Percentiles rank a stretch among this genome's conserved stretches.
Evolutionary conservation across 2,329 filamentous ascomycete genomes (phyloP).

Genomic region (Clonostachys byssicola): DNA sequence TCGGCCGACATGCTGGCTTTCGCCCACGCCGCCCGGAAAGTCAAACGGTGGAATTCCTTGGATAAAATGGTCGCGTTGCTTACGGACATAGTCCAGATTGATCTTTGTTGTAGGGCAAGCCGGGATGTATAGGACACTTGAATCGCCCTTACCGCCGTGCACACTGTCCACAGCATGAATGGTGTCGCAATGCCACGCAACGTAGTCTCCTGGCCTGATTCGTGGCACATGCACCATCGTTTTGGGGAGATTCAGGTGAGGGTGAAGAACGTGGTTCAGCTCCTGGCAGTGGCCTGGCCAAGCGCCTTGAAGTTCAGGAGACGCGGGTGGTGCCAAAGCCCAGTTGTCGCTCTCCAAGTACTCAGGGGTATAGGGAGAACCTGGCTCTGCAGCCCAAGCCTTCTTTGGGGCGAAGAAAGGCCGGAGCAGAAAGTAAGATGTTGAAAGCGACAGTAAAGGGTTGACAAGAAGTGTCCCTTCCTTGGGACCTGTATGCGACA

Average conservation of each 20-base stretch:
- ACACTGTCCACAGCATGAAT: conserved; percentile 66
- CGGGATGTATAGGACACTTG: conserved; percentile 31
- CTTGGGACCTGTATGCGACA: conserved; percentile 58
- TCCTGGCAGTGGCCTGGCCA: conserved; percentile 64
- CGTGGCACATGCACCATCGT: conserved; percentile 67
- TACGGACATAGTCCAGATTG: conserved; percentile 34
- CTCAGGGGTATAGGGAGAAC: conserved; percentile 17
- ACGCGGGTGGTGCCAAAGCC: conserved; percentile 37
- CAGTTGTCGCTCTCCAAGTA: conserved; percentile 46
- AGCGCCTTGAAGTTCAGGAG: conserved; percentile 63
- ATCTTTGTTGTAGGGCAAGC: conserved; percentile 34
- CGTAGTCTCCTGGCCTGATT: conserved; percentile 70
- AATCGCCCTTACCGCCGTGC: conserved; percentile 10
- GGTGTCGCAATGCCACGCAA: conserved; percentile 68
- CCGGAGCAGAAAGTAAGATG: conserved; percentile 70
- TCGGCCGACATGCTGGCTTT: conserved; percentile 23
- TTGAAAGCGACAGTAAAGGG: conserved; percentile 65
- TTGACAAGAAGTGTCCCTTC: conserved; percentile 71
- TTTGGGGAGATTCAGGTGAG: conserved; percentile 59
- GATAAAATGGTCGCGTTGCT: conserved; percentile 34
- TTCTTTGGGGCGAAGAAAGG: conserved; percentile 60
- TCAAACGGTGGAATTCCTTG: conserved; percentile 33
- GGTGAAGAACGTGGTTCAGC: conserved; percentile 59
- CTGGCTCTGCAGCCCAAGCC: conserved; percentile 19
- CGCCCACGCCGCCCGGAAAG: conserved; percentile 25